phyloP scores from a whole-genome alignment of 306 rosid species.

The Ormosia emarginata region DNA sequence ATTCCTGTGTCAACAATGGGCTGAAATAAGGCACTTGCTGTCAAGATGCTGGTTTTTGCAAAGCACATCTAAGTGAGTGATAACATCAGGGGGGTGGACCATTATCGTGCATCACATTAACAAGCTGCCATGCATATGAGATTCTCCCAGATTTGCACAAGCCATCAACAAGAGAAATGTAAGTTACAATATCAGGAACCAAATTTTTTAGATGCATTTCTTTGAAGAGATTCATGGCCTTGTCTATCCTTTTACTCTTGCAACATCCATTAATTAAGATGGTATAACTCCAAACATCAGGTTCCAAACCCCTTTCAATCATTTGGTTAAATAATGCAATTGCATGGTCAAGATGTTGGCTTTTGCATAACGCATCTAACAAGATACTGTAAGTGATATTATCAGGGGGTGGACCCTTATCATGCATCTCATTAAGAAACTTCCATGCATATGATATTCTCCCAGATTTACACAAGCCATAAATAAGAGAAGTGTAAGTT shows the following conservation, averaged over 20 bases:
- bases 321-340: background rate
- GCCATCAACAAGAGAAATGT: background rate
- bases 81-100: background rate
- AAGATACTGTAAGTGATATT: background rate
- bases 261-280: background rate
- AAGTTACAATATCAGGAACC: background rate
- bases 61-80: background rate
- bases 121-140: slow-evolving; percentile 7
- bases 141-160: slow-evolving; percentile 17
- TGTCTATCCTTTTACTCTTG: background rate
- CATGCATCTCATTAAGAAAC: background rate
- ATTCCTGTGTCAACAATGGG: background rate
- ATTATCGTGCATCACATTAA: background rate
- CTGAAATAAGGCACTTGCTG: background rate
- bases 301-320: background rate
- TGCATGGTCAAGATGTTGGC: background rate
- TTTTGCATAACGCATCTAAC: background rate
- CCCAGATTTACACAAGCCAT: background rate
- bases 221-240: background rate
- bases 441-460: background rate
- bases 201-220: background rate
- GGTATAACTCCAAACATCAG: background rate
- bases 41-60: background rate
- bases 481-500: background rate
- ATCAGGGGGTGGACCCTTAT: background rate